phyloP scores from a whole-genome alignment of 352 stramenopile genomes.

The Globisporangium parvum region DNA sequence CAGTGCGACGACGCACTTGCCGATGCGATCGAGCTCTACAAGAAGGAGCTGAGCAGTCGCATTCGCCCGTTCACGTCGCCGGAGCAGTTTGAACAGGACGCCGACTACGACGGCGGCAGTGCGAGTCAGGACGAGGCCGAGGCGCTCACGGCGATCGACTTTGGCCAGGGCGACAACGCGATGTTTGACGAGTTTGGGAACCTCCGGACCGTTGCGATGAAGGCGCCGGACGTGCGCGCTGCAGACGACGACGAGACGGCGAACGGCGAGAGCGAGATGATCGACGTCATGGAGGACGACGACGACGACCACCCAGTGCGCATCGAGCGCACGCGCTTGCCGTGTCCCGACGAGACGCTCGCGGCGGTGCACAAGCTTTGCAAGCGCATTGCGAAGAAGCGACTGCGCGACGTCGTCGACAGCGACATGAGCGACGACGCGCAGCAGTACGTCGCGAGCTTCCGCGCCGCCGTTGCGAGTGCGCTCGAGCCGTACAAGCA shows the following conservation, averaged over 20 bases:
- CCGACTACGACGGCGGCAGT: conserved; percentile 24
- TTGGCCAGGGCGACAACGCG: conserved; percentile 43
- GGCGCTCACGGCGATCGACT: conserved; percentile 38
- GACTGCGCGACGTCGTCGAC: conserved; percentile 61
- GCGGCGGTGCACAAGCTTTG: conserved; percentile 58
- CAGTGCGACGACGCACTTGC: conserved; percentile 80
- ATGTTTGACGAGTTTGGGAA: conserved; percentile 83
- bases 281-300: conserved; percentile 64
- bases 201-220: conserved; percentile 34
- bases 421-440: conserved; percentile 58
- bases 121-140: conserved; percentile 11
- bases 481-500: conserved; percentile 56
- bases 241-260: conserved; percentile 23
- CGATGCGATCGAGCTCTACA: conserved; percentile 73
- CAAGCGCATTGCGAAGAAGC: conserved; percentile 71
- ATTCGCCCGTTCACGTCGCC: conserved; percentile 45
- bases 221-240: conserved; percentile 5
- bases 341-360: conserved; percentile 51
- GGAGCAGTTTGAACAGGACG: conserved; percentile 55
- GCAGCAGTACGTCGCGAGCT: conserved; percentile 57
- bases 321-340: conserved; percentile 58
- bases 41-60: conserved; percentile 48
- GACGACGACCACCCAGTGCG: conserved; percentile 18
- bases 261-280: conserved; percentile 47
- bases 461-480: conserved; percentile 35